phyloP scores from a whole-genome alignment of 768 basidiomycete species.

The Cubamyces lactineus region DNA sequence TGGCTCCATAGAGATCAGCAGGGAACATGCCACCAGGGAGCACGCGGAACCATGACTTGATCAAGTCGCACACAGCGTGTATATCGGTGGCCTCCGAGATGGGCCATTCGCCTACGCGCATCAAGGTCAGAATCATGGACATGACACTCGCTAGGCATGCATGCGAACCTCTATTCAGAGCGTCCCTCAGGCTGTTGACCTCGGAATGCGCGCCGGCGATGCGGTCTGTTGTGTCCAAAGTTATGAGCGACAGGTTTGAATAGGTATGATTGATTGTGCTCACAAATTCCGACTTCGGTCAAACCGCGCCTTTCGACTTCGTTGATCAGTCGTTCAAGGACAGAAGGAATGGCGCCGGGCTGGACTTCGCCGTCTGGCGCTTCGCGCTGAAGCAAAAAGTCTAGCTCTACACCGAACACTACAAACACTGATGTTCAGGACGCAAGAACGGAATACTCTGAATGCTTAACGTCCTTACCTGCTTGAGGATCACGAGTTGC shows the following conservation, averaged over 20 bases:
- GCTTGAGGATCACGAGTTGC: slow-evolving; percentile 74
- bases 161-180: slow-evolving; percentile 67
- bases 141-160: no score
- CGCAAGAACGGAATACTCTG: not conserved
- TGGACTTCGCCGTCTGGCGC: slow-evolving; percentile 49
- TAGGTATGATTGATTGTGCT: slow-evolving; percentile 32
- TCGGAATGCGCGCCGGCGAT: slow-evolving; percentile 77
- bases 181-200: slow-evolving; percentile 70
- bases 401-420: slow-evolving; percentile 75
- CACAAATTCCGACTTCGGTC: slow-evolving; percentile 83
- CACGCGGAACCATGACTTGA: slow-evolving; percentile 86
- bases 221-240: slow-evolving; percentile 55
- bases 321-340: slow-evolving; percentile 64
- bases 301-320: slow-evolving; percentile 80
- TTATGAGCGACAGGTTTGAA: slow-evolving; percentile 3
- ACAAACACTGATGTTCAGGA: slow-evolving; percentile 7
- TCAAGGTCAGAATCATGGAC: not conserved
- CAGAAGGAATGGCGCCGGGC: slow-evolving; percentile 63
- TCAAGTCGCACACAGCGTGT: slow-evolving; percentile 79
- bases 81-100: slow-evolving; percentile 67
- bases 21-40: slow-evolving; percentile 84
- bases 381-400: slow-evolving; percentile 70
- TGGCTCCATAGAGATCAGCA: slow-evolving; percentile 61
- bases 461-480: slow-evolving; percentile 44
- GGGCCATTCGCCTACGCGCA: slow-evolving; percentile 57